phyloP scores from a whole-genome alignment of 2,329 filamentous ascomycete genomes.

The Colletotrichum filicis region DNA sequence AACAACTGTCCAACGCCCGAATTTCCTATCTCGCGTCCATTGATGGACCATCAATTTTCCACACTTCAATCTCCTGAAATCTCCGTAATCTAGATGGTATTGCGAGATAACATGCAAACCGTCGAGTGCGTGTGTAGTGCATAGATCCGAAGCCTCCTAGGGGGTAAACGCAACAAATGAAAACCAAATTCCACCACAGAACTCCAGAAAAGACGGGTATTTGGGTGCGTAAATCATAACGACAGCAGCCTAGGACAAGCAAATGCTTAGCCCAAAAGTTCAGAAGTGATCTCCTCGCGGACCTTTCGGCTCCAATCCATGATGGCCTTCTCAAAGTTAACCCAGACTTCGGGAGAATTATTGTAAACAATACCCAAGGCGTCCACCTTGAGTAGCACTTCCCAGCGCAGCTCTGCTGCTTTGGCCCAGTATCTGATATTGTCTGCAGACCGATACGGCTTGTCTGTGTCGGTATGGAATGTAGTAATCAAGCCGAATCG shows the following conservation, averaged over 20 bases:
- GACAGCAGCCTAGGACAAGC: constrained; percentile 19
- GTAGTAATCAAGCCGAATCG: constrained; percentile 90
- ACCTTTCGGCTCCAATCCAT: constrained; percentile 86
- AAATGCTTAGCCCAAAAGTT: constrained; percentile 53
- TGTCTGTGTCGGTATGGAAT: constrained; percentile 92
- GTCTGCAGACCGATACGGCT: constrained; percentile 93
- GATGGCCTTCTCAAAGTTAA: constrained; percentile 84
- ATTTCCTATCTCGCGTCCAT: neutral
- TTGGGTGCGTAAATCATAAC: constrained; percentile 34
- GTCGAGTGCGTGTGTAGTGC: constrained; percentile 16
- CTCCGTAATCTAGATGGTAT: constrained; percentile 1
- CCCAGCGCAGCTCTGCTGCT: constrained; percentile 93
- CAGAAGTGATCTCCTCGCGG: constrained; percentile 82
- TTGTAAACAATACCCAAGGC: constrained; percentile 88
- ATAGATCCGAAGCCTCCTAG: constrained; percentile 6
- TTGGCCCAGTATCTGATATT: constrained; percentile 97
- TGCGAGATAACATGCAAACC: constrained; percentile 7
- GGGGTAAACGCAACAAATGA: constrained; percentile 15
- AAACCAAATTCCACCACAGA: constrained; percentile 7
- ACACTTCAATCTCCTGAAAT: neutral
- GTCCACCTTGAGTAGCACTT: constrained; percentile 84
- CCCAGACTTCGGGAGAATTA: constrained; percentile 76
- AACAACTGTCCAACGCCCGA: constrained; percentile 13
- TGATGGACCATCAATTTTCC: constrained; percentile 9
- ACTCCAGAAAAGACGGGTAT: constrained; percentile 35